Evolutionary conservation across 2,329 filamentous ascomycete genomes (phyloP).

Genomic region (Thelonectria discophora): DNA sequence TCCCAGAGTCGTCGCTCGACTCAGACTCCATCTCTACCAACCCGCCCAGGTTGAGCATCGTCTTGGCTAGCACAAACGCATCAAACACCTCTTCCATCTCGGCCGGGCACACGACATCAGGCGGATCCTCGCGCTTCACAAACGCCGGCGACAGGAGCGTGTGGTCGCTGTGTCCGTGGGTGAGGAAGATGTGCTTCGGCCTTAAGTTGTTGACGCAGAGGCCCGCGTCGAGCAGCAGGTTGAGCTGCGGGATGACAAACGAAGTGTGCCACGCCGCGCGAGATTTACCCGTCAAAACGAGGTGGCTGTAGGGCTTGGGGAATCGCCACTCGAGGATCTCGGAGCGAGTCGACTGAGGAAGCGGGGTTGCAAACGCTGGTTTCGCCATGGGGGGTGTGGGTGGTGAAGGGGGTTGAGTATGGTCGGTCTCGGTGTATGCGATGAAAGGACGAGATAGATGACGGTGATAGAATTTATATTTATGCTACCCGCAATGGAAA

Average conservation of each 20-base stretch:
- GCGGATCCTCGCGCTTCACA: constrained; percentile 54
- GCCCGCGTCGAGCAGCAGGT: constrained; percentile 59
- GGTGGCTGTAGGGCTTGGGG: constrained; percentile 53
- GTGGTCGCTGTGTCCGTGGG: constrained; percentile 60
- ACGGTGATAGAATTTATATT: too few relatives aligned
- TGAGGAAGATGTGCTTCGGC: constrained; percentile 60
- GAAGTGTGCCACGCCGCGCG: constrained; percentile 62
- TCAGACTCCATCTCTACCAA: constrained; percentile 43
- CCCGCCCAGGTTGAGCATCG: constrained; percentile 54
- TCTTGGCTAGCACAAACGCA: constrained; percentile 51
- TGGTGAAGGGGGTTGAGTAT: not conserved
- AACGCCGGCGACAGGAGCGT: constrained; percentile 55
- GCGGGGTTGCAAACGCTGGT: constrained; percentile 52
- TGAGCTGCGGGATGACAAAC: constrained; percentile 59
- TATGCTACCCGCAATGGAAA: too few relatives aligned
- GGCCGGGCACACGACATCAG: constrained; percentile 56
- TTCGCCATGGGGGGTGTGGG: not conserved
- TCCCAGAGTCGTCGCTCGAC: constrained; percentile 11
- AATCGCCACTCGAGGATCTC: constrained; percentile 57
- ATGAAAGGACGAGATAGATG: too few relatives aligned
- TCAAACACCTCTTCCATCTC: constrained; percentile 53
- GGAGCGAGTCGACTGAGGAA: constrained; percentile 55
- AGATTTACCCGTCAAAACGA: constrained; percentile 56
- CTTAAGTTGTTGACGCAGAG: constrained; percentile 55
- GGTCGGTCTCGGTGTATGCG: not conserved